Percentiles rank a stretch among this genome's conserved stretches.
Evolutionary conservation across 495 filamentous ascomycete species (phyloP).

Genomic region (Lasiosphaeria ovina): DNA sequence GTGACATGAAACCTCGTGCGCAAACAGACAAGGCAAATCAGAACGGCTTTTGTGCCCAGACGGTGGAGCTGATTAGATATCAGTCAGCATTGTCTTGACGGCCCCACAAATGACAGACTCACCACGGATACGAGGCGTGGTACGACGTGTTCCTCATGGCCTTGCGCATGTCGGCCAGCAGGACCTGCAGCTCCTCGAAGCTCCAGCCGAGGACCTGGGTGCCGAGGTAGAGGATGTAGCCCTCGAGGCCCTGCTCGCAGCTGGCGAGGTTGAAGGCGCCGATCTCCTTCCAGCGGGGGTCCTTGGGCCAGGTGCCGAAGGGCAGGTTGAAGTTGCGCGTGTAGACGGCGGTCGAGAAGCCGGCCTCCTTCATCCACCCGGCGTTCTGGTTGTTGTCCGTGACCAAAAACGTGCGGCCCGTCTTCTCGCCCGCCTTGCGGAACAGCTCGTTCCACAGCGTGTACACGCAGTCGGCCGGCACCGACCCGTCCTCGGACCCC

Average conservation of each 20-base stretch:
- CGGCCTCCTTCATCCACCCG: slow-evolving; percentile 50
- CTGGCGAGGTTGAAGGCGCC: slow-evolving; percentile 26
- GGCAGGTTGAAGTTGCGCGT: slow-evolving; percentile 47
- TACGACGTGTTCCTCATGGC: slow-evolving; percentile 35
- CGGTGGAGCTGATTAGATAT: not conserved
- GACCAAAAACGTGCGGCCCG: slow-evolving; percentile 28
- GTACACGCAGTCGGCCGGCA: slow-evolving; percentile 37
- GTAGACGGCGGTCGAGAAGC: slow-evolving; percentile 49
- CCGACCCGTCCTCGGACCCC: slow-evolving; percentile 37
- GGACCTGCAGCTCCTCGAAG: slow-evolving; percentile 42
- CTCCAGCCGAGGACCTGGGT: slow-evolving; percentile 40
- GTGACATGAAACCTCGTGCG: too few species aligned
- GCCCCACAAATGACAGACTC: slow-evolving; percentile 6
- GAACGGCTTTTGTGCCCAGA: slow-evolving; percentile 5
- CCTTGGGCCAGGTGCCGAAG: slow-evolving; percentile 52
- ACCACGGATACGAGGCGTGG: slow-evolving; percentile 32
- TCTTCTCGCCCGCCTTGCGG: slow-evolving; percentile 28
- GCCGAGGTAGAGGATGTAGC: slow-evolving; percentile 39
- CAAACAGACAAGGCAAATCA: too few species aligned
- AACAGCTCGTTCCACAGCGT: slow-evolving; percentile 35
- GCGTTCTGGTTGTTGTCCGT: slow-evolving; percentile 35
- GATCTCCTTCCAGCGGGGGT: slow-evolving; percentile 40
- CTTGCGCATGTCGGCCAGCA: slow-evolving; percentile 14
- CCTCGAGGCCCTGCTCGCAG: slow-evolving; percentile 42
- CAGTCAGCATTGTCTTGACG: not conserved